Evolutionary conservation across 345 rosid genomes (phyloP), one percentile per base, ranked within the genome.

Genomic region (Citrus inodora): DNA sequence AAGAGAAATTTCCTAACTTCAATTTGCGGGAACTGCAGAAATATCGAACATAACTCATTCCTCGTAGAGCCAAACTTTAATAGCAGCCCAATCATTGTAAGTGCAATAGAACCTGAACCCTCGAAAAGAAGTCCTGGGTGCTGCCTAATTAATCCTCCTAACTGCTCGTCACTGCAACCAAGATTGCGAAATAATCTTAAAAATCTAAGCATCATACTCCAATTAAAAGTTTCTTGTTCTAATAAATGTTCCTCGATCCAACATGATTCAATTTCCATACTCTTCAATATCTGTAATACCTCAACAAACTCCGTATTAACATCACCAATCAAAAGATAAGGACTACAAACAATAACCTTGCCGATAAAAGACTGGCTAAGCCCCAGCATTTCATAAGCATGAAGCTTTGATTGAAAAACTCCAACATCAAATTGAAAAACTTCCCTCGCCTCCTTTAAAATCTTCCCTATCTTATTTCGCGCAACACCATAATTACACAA

Each of bases 401-500:
- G 67, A 80, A 92, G 85, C 80, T 84, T 93, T 10, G 83, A 81
- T 42, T 61, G 64, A 88, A 92, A 83, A 70, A 88, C 82, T 19
- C 93, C 94, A 80, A 19, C 63, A 51, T 86, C 87, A 64, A 86
- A 85, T 65, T 42, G 53, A 14, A 92, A 93, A 84, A 90, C 80
- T 78, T 90, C 92, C 51, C 76, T 72, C 1, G 94, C 94, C 71
- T 85, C 89, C 83, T 73, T 87, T 78, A 76, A 92, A 8, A 95
- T 82, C 79, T 70, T 83, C 35, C 99, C 96, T 28, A 93, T 91
- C 87, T 83, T 85, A 75, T 82, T 83, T 33, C 88, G 85, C 4
- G 87, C 87, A 64, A 93, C 76, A n/a, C 97, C 96, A 78, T 89
- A 89, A 40, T 83, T 33, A 80, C 89, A 92, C 76, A 95, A 86